phyloP scores from a whole-genome alignment of 2,329 filamentous ascomycete species.

The Pestalotiopsis sp. region DNA sequence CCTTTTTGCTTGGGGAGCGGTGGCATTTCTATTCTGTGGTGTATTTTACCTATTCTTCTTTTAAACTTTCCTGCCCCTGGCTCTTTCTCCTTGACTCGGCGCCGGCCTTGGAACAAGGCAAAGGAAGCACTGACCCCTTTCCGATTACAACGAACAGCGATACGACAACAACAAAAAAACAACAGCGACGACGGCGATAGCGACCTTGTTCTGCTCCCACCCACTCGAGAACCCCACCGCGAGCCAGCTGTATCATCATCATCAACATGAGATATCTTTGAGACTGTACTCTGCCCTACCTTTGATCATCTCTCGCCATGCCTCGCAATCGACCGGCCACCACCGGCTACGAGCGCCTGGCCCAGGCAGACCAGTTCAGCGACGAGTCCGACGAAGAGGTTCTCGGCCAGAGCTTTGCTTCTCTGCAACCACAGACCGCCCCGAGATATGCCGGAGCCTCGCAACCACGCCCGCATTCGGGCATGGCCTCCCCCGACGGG shows the following conservation, averaged over 20 bases:
- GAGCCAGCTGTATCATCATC: background rate
- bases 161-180: background rate
- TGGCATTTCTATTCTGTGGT: background rate
- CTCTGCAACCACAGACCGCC: constrained; percentile 56
- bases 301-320: constrained; percentile 50
- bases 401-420: constrained; percentile 53
- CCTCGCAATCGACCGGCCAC: constrained; percentile 70
- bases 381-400: constrained; percentile 73
- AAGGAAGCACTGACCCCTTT: constrained; percentile 6
- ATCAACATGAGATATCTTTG: constrained; percentile 4
- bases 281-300: background rate
- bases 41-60: background rate
- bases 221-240: background rate
- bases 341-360: constrained; percentile 83
- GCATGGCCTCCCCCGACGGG: constrained; percentile 59
- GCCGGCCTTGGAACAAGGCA: background rate
- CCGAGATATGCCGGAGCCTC: constrained; percentile 67
- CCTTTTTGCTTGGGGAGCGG: background rate
- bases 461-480: constrained; percentile 62
- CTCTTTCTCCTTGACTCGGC: background rate
- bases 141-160: background rate
- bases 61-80: background rate
- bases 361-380: constrained; percentile 77
- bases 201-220: background rate
- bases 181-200: background rate